These are phyloP conservation scores for Schizophyllum amplum DNA, from an alignment of 1,284 basidiomycete genomes.

Conservation along the genomic window DNA sequence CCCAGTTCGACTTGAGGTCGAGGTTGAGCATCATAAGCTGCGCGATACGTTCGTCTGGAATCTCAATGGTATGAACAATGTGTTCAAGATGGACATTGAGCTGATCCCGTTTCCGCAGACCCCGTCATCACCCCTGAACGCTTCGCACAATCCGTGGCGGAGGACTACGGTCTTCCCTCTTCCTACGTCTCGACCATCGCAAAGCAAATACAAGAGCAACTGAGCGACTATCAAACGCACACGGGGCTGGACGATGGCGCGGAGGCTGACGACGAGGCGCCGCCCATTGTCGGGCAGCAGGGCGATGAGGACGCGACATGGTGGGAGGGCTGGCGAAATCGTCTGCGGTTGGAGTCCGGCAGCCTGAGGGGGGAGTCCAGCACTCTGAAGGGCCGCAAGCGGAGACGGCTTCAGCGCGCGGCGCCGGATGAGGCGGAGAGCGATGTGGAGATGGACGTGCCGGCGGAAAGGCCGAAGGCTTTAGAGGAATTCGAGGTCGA, in stretches of 20 bases:
- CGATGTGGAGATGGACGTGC: slow-evolving; percentile 26
- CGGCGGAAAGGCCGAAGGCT: slow-evolving; percentile 25
- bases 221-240: slow-evolving; percentile 73
- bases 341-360: slow-evolving; percentile 30
- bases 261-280: slow-evolving; percentile 15
- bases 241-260: slow-evolving; percentile 22
- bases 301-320: slow-evolving; percentile 46
- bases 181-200: slow-evolving; percentile 72
- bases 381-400: slow-evolving; percentile 23
- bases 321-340: slow-evolving; percentile 68
- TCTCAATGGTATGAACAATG: slow-evolving; percentile 58
- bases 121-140: slow-evolving; percentile 82
- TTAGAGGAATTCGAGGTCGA: slow-evolving; percentile 50
- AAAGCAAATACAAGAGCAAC: slow-evolving; percentile 81
- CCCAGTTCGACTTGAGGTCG: slow-evolving; percentile 91
- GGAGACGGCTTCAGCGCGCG: slow-evolving; percentile 22
- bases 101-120: slow-evolving; percentile 39
- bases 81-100: neutral
- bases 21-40: slow-evolving; percentile 87
- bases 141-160: slow-evolving; percentile 86
- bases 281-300: slow-evolving; percentile 35
- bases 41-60: slow-evolving; percentile 99
- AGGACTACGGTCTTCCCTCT: slow-evolving; percentile 80
- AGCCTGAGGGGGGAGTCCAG: slow-evolving; percentile 20
- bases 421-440: slow-evolving; percentile 21